Conservation (phyloP, 371 early-diverging fungal genomes). For the Apophysomyces sp. region DNA sequence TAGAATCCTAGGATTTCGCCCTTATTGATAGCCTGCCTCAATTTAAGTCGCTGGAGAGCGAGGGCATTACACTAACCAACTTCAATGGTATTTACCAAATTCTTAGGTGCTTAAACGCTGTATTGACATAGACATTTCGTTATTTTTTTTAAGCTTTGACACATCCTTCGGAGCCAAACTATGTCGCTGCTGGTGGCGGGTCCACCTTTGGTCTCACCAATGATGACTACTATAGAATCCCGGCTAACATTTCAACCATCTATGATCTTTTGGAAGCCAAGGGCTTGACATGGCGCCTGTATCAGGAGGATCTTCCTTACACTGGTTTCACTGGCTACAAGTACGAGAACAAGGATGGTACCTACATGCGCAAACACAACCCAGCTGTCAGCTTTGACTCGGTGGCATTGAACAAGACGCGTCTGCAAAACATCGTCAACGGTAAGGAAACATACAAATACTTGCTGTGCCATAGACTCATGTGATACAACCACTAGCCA, state of each 20-base stretch:
- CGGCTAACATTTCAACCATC: conserved; percentile 29
- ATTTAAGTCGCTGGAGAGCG: conserved; percentile 12
- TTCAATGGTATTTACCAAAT: conserved; percentile 40
- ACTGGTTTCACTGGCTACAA: conserved; percentile 36
- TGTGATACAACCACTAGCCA: background rate
- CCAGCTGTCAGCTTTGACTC: conserved; percentile 55
- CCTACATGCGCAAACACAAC: conserved; percentile 57
- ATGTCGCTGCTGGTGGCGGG: conserved; percentile 36
- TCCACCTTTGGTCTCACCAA: conserved; percentile 19
- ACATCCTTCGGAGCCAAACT: conserved; percentile 56
- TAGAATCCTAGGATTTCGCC: conserved; percentile 16
- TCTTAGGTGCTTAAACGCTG: background rate
- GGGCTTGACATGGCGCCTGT: conserved; percentile 59
- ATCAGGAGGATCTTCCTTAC: conserved; percentile 55
- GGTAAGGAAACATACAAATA: conserved; percentile 11
- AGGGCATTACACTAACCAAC: conserved; percentile 49
- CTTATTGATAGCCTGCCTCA: conserved; percentile 13
- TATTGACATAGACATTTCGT: background rate
- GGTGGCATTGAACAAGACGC: conserved; percentile 32
- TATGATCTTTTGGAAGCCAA: conserved; percentile 60
- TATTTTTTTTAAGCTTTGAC: conserved; percentile 22
- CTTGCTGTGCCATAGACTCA: background rate
- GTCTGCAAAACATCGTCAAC: conserved; percentile 42
- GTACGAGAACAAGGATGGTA: conserved; percentile 19
- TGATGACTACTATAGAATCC: conserved; percentile 26